Base-by-base conservation (phyloP, 805 yeast species). In the Clavispora fructus region DNA sequence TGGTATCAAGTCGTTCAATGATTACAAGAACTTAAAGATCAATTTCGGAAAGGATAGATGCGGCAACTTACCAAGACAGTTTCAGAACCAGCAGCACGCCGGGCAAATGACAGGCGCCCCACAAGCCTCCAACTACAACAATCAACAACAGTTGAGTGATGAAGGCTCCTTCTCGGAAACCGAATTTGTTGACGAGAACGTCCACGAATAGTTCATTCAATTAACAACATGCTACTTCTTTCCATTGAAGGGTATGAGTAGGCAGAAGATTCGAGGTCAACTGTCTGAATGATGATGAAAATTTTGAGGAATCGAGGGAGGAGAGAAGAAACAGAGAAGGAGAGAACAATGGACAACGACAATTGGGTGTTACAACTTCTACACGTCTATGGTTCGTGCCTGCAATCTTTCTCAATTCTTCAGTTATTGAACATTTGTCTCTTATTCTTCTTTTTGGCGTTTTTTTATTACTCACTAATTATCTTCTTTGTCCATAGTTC, bases 21-120 rank as follows among this genome's bases (percentile, higher is more conserved):
- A 80, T 41, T 68, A 81, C 49, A 75, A 77, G 54, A 75, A 77
- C 48, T 75, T 90, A 57, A 88, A 88, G 64, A 85, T 92, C 55
- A 85, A 54, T 39, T 61, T 61, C 44, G 65, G 65, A 27, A 61
- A 61, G 48, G 65, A 61, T 50, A 78, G 99, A 60, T 92, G 98
- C 66, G 98, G 97, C 28, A 89, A 91, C 61, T 82, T 89, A 49
- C 97, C 97, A 42, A 77, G 95, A 59, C 92, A 84, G 62, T 81
- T 80, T 49, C 75, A 71, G 53, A 67, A 63, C 53, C 67, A 61
- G 43, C 42, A 44, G 28, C 29, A 13, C 29, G 43, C 9, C 27
- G 13, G 13, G 5, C 37, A 33, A 10, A 33, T 16, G 23, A 6
- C 13, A 17, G 16, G 8, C 7, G 25, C 8, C 25, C 7, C 23